Evolutionary conservation across 306 rosid genomes (phyloP).

Genomic region (Mucuna pruriens): DNA sequence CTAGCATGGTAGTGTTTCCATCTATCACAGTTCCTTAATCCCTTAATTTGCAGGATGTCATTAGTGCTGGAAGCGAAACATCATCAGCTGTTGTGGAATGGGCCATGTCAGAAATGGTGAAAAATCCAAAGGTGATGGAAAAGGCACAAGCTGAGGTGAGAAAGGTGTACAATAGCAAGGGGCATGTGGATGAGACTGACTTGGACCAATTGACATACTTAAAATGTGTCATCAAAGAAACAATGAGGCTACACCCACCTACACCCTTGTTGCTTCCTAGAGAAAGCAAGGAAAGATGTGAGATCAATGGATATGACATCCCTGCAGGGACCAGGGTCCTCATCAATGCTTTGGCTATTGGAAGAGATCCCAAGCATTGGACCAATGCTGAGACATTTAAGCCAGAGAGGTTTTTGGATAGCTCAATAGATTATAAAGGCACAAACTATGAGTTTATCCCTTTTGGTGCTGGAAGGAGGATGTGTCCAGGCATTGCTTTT

Average conservation of each 20-base stretch:
- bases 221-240: conserved; percentile 32
- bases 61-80: conserved; percentile 37
- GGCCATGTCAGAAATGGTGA: conserved; percentile 44
- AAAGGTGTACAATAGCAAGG: neutral
- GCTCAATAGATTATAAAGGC: conserved; percentile 10
- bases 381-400: conserved; percentile 25
- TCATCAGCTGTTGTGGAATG: conserved; percentile 38
- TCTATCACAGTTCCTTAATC: neutral
- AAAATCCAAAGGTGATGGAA: neutral
- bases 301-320: conserved; percentile 29
- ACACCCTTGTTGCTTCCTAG: conserved; percentile 34
- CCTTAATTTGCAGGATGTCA: conserved; percentile 33
- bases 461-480: conserved; percentile 25
- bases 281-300: conserved; percentile 25
- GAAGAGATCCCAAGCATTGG: conserved; percentile 25
- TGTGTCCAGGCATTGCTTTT: conserved; percentile 32
- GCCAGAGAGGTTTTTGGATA: conserved; percentile 30
- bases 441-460: conserved; percentile 13
- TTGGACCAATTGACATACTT: conserved; percentile 11
- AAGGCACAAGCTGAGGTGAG: conserved; percentile 42
- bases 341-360: conserved; percentile 2
- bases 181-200: neutral
- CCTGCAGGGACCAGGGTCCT: neutral
- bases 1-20: too few species aligned
- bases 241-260: conserved; percentile 37